Conservation (phyloP, 2,329 filamentous ascomycete species). For the Amauroascus niger region DNA sequence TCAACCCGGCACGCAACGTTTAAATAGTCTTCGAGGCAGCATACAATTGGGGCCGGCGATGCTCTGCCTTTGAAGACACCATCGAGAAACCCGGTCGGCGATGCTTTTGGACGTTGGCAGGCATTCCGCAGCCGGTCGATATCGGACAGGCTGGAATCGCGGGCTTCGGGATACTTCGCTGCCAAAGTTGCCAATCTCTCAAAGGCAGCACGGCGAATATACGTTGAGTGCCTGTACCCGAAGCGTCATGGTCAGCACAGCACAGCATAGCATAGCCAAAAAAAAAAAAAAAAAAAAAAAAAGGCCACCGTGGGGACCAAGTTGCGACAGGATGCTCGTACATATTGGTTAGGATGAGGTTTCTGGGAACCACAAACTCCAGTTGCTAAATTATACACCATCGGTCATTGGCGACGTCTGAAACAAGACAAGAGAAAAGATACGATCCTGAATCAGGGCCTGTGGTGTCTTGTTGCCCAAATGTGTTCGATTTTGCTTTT, state of each 20-base stretch:
- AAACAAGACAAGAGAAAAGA: not conserved
- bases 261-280: not conserved
- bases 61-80: constrained; percentile 30
- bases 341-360: not conserved
- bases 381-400: not conserved
- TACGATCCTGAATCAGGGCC: too few relatives aligned
- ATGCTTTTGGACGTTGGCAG: constrained; percentile 19
- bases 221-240: constrained; percentile 9
- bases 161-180: constrained; percentile 26
- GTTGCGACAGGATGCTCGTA: not conserved
- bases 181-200: constrained; percentile 37
- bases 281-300: not conserved
- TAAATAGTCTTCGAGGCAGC: constrained; percentile 21
- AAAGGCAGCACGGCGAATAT: constrained; percentile 31
- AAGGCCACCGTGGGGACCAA: not conserved
- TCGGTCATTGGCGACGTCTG: not conserved
- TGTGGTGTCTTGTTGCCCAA: too few relatives aligned
- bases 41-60: constrained; percentile 34
- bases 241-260: too few relatives aligned
- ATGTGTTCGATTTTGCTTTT: too few relatives aligned
- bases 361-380: not conserved
- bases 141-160: constrained; percentile 23
- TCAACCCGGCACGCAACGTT: not conserved
- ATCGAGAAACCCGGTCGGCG: constrained; percentile 23
- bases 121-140: constrained; percentile 30